Percentiles rank a stretch among this genome's conserved stretches.
phyloP scores from a whole-genome alignment of 179 eudicot species.

The Gypsophila paniculata region DNA sequence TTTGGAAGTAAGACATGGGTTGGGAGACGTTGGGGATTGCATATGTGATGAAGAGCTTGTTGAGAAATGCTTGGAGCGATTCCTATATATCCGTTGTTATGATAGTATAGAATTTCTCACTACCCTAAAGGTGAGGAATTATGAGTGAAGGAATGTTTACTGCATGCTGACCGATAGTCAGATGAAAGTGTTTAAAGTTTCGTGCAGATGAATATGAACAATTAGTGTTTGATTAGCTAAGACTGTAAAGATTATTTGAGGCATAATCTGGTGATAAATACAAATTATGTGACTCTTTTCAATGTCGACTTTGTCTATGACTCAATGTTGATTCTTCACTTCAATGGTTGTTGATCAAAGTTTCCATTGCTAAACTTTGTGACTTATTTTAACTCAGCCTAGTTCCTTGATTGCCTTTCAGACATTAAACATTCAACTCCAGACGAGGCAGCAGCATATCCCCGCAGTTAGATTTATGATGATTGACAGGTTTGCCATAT shows the following conservation, averaged over 20 bases:
- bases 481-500: conserved; percentile 65
- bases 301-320: background rate
- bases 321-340: background rate
- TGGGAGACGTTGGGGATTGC: conserved; percentile 20
- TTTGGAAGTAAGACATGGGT: conserved; percentile 23
- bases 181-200: too few species aligned
- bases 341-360: background rate
- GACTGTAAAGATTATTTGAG: background rate
- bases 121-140: conserved; percentile 60
- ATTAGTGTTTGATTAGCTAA: background rate
- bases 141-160: background rate
- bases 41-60: conserved; percentile 53
- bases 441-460: conserved; percentile 38
- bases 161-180: background rate
- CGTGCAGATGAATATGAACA: background rate
- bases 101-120: conserved; percentile 76
- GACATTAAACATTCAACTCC: conserved; percentile 52
- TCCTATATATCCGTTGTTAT: conserved; percentile 71
- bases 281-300: background rate
- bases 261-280: background rate
- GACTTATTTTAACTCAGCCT: background rate
- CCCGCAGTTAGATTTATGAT: conserved; percentile 55
- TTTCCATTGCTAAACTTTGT: background rate
- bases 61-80: conserved; percentile 67
- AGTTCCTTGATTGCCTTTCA: conserved; percentile 29